These are phyloP conservation scores for Exophiala oligosperma DNA, from an alignment of 2,329 filamentous ascomycete species.

Conservation along the genomic window DNA sequence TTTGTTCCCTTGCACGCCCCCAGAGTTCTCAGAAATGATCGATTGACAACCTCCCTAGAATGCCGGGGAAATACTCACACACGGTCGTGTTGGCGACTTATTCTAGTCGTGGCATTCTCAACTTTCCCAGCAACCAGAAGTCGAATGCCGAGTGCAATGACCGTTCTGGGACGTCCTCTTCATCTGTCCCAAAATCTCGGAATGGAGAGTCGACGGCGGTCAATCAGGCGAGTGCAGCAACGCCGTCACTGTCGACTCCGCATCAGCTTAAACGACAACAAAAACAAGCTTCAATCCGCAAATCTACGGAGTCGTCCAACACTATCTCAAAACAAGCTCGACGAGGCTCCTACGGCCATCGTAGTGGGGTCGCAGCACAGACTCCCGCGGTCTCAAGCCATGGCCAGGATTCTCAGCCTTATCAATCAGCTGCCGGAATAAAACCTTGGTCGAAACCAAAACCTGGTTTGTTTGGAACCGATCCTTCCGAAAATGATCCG, in stretches of 20 bases:
- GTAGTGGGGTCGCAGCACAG: neutral
- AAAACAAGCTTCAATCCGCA: too few relatives aligned
- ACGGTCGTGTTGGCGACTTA: constrained; percentile 27
- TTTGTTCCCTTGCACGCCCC: too few relatives aligned
- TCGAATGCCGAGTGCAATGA: neutral
- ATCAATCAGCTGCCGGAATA: neutral
- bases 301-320: neutral
- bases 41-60: constrained; percentile 4
- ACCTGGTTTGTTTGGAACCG: neutral
- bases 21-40: too few relatives aligned
- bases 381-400: neutral
- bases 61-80: constrained; percentile 30
- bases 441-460: neutral
- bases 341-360: neutral
- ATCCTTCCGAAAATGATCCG: neutral
- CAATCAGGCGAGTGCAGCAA: too few relatives aligned
- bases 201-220: too few relatives aligned
- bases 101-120: constrained; percentile 23
- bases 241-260: too few relatives aligned
- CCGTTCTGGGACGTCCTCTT: neutral
- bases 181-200: neutral
- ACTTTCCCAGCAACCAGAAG: constrained; percentile 14
- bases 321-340: neutral
- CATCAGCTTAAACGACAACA: too few relatives aligned
- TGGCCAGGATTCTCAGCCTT: neutral